Evolutionary conservation across 331 rosid species (phyloP).

Genomic region (Malus hybrid): DNA sequence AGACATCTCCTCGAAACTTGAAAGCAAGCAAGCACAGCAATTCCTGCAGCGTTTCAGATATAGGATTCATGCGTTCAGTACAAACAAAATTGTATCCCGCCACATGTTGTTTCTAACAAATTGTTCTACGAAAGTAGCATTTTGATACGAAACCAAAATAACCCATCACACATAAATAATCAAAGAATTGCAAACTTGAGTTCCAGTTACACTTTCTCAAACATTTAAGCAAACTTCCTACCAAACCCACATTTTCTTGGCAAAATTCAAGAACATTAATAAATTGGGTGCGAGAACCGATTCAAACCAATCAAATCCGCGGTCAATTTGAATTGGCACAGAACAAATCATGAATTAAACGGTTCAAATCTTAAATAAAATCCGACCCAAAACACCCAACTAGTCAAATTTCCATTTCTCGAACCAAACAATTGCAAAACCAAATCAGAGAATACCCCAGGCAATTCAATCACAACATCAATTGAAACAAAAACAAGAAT

Average conservation of each 20-base stretch:
- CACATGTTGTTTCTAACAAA: neutral
- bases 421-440: neutral
- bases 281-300: neutral
- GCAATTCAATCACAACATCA: neutral
- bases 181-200: neutral
- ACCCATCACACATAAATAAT: neutral
- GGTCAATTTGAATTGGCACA: neutral
- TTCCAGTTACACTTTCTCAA: neutral
- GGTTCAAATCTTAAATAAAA: neutral
- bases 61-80: neutral
- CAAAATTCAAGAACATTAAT: neutral
- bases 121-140: neutral
- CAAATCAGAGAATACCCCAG: neutral
- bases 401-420: neutral
- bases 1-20: slow-evolving; percentile 50
- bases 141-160: neutral
- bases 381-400: neutral
- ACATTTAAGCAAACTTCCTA: neutral
- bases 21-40: neutral
- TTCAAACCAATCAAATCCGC: neutral
- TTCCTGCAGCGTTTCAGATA: slow-evolving; percentile 33
- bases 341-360: neutral
- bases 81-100: neutral
- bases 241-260: neutral
- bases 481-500: neutral